Conservation (phyloP, 1,139 yeast genomes). For the Ogataea hybrid region DNA sequence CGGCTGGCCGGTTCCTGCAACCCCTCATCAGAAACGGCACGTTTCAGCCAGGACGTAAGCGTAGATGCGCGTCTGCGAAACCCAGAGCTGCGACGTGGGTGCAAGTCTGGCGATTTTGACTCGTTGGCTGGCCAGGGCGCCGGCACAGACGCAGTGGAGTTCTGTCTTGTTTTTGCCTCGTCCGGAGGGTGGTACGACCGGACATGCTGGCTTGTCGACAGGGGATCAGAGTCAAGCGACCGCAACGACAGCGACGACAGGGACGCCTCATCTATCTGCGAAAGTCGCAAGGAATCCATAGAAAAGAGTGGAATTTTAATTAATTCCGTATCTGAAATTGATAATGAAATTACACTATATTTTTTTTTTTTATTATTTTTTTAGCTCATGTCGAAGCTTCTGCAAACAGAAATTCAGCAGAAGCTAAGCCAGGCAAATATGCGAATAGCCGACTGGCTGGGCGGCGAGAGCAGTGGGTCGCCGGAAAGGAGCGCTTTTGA, state of each 20-base stretch:
- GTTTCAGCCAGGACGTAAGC: constrained; percentile 7
- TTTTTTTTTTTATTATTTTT: constrained; percentile 1
- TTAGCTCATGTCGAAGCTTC: constrained; percentile 18
- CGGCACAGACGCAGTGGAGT: constrained; percentile 1
- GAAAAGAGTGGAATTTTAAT: neutral
- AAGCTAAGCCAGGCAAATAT: constrained; percentile 40
- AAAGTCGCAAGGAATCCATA: constrained; percentile 4
- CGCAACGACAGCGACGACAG: constrained; percentile 3
- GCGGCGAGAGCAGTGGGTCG: constrained; percentile 17
- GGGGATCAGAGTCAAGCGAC: constrained; percentile 5
- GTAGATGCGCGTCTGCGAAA: constrained; percentile 6
- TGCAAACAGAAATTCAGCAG: constrained; percentile 48
- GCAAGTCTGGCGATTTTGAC: neutral
- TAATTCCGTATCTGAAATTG: neutral
- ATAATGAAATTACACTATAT: no score
- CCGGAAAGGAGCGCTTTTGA: constrained; percentile 15
- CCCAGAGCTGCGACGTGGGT: neutral
- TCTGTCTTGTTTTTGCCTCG: neutral
- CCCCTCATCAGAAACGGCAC: constrained; percentile 1
- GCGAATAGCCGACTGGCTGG: constrained; percentile 44
- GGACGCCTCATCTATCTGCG: constrained; percentile 2
- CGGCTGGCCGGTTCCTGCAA: constrained; percentile 2
- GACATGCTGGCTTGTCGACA: neutral
- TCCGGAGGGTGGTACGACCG: constrained; percentile 6
- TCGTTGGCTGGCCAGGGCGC: neutral